A percentile compares a stretch with the other conserved stretches of the same genome.
These are phyloP conservation scores for Aspergillus sclerotiicarbonarius DNA, from an alignment of 495 filamentous ascomycete genomes.

Conservation along the genomic window DNA sequence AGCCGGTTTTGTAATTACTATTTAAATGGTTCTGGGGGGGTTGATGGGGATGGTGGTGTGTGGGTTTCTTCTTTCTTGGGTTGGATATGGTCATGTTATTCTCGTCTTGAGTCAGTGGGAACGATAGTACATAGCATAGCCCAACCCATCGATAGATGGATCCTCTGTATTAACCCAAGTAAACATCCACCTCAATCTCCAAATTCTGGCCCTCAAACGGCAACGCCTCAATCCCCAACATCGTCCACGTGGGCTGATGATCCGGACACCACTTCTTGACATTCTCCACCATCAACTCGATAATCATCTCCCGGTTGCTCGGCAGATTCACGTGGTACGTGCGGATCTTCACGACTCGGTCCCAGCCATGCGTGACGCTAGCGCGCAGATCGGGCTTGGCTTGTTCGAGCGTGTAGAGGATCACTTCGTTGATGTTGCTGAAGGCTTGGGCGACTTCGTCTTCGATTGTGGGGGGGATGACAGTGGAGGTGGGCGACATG, in stretches of 20 bases:
- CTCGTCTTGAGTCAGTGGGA: no score
- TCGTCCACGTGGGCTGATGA: constrained; percentile 17
- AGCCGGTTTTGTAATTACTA: not conserved
- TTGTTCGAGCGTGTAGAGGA: constrained; percentile 14
- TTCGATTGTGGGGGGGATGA: constrained; percentile 12
- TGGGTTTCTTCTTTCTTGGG: no score
- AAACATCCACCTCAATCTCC: constrained; percentile 20
- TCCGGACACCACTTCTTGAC: constrained; percentile 17
- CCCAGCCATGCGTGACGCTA: constrained; percentile 9
- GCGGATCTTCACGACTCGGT: constrained; percentile 15
- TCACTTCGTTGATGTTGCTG: constrained; percentile 17
- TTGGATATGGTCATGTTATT: no score
- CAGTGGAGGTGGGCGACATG: constrained; percentile 12
- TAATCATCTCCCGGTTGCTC: constrained; percentile 1
- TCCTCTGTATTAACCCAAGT: not conserved
- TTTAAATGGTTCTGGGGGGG: no score
- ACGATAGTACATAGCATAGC: no score
- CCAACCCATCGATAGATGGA: not conserved
- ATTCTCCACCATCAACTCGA: constrained; percentile 15
- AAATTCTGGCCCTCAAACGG: constrained; percentile 18
- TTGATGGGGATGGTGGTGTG: no score
- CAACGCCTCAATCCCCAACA: constrained; percentile 16
- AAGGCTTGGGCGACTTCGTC: constrained; percentile 19
- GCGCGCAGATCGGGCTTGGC: not conserved
- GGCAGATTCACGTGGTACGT: constrained; percentile 14